Conservation (phyloP, 129 eudicot genomes). For the Saposhnikovia divaricata region DNA sequence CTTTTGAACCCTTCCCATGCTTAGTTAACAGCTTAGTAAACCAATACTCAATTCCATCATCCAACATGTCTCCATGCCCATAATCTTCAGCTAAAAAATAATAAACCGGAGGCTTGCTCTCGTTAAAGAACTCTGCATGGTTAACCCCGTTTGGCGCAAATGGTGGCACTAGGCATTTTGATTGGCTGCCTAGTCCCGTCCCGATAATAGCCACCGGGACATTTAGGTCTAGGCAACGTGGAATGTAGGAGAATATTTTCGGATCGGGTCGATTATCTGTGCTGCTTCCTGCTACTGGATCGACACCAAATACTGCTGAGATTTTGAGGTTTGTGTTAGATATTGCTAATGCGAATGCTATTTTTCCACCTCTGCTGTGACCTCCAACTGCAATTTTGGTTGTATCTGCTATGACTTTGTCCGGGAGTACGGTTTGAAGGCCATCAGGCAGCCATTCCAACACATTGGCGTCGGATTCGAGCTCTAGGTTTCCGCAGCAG, state of each 20-base stretch:
- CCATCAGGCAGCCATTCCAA: slow-evolving; percentile 27
- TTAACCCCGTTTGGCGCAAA: slow-evolving; percentile 30
- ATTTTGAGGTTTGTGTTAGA: slow-evolving; percentile 14
- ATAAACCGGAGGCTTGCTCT: slow-evolving; percentile 30
- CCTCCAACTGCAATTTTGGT: slow-evolving; percentile 31
- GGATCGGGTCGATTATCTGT: slow-evolving; percentile 12
- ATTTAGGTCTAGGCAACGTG: slow-evolving; percentile 18
- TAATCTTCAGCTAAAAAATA: slow-evolving; percentile 34
- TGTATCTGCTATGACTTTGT: slow-evolving; percentile 14
- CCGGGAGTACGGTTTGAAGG: slow-evolving; percentile 11
- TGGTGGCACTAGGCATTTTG: slow-evolving; percentile 14
- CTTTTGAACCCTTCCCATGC: slow-evolving; percentile 21
- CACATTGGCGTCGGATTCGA: slow-evolving; percentile 22
- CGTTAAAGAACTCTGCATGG: slow-evolving; percentile 39
- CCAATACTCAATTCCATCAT: slow-evolving; percentile 13
- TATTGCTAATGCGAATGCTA: slow-evolving; percentile 28
- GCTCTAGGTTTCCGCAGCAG: slow-evolving; percentile 9
- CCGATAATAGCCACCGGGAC: slow-evolving; percentile 35
- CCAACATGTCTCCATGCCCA: slow-evolving; percentile 33
- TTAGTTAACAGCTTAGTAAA: slow-evolving; percentile 12
- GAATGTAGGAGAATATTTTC: slow-evolving; percentile 27
- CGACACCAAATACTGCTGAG: slow-evolving; percentile 33
- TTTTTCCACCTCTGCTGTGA: slow-evolving; percentile 41
- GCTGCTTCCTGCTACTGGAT: slow-evolving; percentile 33
- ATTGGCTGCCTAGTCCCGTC: slow-evolving; percentile 26